phyloP scores from a whole-genome alignment of 1,284 basidiomycete genomes.

The Ustilago bromivora region DNA sequence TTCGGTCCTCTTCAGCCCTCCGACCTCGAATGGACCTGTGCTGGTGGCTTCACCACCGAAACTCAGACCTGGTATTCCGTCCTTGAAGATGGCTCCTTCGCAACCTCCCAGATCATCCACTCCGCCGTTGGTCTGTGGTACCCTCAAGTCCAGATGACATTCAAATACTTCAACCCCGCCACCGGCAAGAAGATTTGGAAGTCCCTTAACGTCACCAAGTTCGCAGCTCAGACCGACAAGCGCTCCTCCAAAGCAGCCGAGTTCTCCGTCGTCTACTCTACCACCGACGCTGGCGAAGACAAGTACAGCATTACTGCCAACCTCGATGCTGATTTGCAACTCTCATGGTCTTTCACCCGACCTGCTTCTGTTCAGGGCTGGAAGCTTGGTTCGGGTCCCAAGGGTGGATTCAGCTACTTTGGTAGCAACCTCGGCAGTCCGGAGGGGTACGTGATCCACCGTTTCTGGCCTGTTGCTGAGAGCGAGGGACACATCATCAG shows the following conservation, averaged over 20 bases:
- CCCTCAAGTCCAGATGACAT: slow-evolving; percentile 94
- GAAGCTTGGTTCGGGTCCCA: slow-evolving; percentile 88
- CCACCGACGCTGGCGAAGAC: slow-evolving; percentile 77
- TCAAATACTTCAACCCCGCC: slow-evolving; percentile 85
- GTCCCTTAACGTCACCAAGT: slow-evolving; percentile 87
- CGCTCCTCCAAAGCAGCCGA: slow-evolving; percentile 89
- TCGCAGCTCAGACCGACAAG: slow-evolving; percentile 79
- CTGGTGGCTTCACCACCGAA: slow-evolving; percentile 87
- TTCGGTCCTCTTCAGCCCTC: slow-evolving; percentile 77
- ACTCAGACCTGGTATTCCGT: slow-evolving; percentile 91
- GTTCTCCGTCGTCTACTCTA: slow-evolving; percentile 77
- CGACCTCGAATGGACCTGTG: slow-evolving; percentile 86
- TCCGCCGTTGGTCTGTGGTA: slow-evolving; percentile 92
- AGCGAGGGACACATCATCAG: slow-evolving; percentile 80
- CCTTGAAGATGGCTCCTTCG: slow-evolving; percentile 82
- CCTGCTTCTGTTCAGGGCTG: slow-evolving; percentile 82
- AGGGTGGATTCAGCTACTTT: slow-evolving; percentile 91
- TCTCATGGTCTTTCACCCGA: slow-evolving; percentile 81
- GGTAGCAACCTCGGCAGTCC: slow-evolving; percentile 72
- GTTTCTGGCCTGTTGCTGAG: slow-evolving; percentile 71
- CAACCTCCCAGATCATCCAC: slow-evolving; percentile 95
- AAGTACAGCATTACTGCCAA: slow-evolving; percentile 84
- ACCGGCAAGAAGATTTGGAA: slow-evolving; percentile 86
- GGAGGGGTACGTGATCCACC: slow-evolving; percentile 64
- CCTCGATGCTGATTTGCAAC: slow-evolving; percentile 82